Percentiles rank a stretch among this genome's conserved stretches.
phyloP scores from a whole-genome alignment of 2,329 filamentous ascomycete species.

The Penicillium sp. region DNA sequence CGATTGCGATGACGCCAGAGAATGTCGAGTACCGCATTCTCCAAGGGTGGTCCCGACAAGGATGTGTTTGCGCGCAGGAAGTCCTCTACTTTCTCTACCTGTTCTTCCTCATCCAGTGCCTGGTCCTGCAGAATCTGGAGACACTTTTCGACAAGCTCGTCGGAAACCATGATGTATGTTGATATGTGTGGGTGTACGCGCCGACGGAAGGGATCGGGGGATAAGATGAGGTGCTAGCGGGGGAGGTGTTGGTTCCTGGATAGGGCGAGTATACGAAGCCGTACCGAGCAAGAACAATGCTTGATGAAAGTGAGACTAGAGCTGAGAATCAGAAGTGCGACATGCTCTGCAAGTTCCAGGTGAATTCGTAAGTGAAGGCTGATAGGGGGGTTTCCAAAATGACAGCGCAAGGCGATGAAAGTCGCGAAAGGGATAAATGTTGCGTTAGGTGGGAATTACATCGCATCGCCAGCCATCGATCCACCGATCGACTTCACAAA shows the following conservation, averaged over 20 bases:
- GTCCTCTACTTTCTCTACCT: slow-evolving; percentile 86
- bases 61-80: slow-evolving; percentile 76
- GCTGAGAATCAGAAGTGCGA: slow-evolving; percentile 15
- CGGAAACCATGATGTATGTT: slow-evolving; percentile 72
- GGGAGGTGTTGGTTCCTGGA: neutral
- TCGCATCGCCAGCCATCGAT: slow-evolving; percentile 25
- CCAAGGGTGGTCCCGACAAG: slow-evolving; percentile 72
- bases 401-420: neutral
- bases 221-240: slow-evolving; percentile 8
- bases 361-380: neutral
- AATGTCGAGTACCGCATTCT: slow-evolving; percentile 86
- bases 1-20: slow-evolving; percentile 64
- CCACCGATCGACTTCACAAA: slow-evolving; percentile 16
- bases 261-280: neutral
- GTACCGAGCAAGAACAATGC: neutral
- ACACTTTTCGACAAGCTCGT: slow-evolving; percentile 89
- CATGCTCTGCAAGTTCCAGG: slow-evolving; percentile 13
- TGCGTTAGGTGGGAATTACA: slow-evolving; percentile 30
- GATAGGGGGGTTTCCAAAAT: neutral
- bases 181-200: slow-evolving; percentile 8
- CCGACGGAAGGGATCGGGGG: slow-evolving; percentile 7
- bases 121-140: slow-evolving; percentile 82
- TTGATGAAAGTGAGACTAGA: neutral
- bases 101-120: slow-evolving; percentile 86
- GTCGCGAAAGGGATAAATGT: slow-evolving; percentile 16